Evolutionary conservation across 1,284 basidiomycete genomes (phyloP).

Genomic region (Apiotrichum siamense): DNA sequence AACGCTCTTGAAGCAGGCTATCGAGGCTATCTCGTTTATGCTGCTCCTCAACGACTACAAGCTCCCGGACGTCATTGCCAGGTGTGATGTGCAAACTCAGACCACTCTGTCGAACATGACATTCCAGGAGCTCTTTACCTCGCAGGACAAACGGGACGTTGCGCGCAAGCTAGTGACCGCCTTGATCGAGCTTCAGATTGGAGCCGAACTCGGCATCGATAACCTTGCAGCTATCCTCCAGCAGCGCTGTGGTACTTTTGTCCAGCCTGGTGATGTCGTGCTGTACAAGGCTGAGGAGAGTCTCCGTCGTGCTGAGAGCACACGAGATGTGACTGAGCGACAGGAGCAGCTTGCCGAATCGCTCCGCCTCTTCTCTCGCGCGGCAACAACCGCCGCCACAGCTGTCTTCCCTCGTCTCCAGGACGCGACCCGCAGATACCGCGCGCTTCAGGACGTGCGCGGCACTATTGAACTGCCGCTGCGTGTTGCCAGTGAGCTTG

Average conservation of each 20-base stretch:
- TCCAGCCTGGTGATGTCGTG: conserved; percentile 95
- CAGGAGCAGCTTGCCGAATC: conserved; percentile 74
- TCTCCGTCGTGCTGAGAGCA: conserved; percentile 81
- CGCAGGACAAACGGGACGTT: conserved; percentile 69
- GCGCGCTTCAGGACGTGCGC: conserved; percentile 57
- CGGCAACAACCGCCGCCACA: conserved; percentile 57
- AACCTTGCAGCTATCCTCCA: conserved; percentile 92
- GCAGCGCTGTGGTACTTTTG: conserved; percentile 92
- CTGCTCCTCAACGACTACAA: conserved; percentile 86
- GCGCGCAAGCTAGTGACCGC: conserved; percentile 87
- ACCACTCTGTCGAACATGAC: conserved; percentile 63
- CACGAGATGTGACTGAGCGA: conserved; percentile 63
- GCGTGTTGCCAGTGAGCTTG: conserved; percentile 72
- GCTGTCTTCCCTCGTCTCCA: conserved; percentile 77
- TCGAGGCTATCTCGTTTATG: conserved; percentile 89
- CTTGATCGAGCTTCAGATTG: conserved; percentile 95
- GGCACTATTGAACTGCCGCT: conserved; percentile 84
- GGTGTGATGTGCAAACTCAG: conserved; percentile 54
- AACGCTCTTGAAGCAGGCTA: conserved; percentile 68
- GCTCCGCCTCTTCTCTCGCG: conserved; percentile 75
- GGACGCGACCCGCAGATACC: conserved; percentile 80
- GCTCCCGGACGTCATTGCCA: conserved; percentile 68
- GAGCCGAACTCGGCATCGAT: conserved; percentile 91
- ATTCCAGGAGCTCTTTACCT: conserved; percentile 77
- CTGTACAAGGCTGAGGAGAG: conserved; percentile 97